Base-by-base conservation (phyloP, 2,329 filamentous ascomycete species). In the Claviceps quebecensis region DNA sequence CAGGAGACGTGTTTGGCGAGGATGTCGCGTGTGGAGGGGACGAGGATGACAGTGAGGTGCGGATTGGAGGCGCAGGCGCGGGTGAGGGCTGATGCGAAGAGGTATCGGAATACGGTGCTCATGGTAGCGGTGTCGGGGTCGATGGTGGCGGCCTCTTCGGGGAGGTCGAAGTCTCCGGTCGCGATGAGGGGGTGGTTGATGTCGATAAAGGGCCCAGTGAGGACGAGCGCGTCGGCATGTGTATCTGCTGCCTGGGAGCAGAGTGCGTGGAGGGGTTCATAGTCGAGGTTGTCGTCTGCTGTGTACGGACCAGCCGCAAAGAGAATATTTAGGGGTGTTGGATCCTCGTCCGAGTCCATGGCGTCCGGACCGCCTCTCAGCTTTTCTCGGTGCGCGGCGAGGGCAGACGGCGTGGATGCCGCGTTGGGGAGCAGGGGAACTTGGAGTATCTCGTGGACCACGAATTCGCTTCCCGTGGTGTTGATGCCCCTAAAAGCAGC, bases 261-360 rank as follows among this genome's bases (percentile, higher is more conserved):
- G 16, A 98, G 75, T 34, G 86, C 81, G 60, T 89, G 82, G 1
- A 98, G 72, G 7, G 91, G 86, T 60, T 94, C 86, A 63, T 90
- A 98, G 57, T 89, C 85, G 45, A 98, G 81, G 61, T 94, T 94
- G 60, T 91, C 86, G 58, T 97, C 90, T 2, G 89, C 81, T 0
- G 90, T 95, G 67, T 94, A 98, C 0, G 93, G 93, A 0, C 93
- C 93, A 0, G 88, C 80, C 1, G 85, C 87, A 53, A 91, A 76
- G 39, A 96, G 67, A 48, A 95, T 72, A 59, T 77, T 89, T 17
- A 97, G 68, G 0, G 91, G 89, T 8, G 80, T 71, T 0, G 79
- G 75, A 14, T 67, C 63, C 4, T 60, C 55, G 51, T 67, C 68
- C 2, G 73, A 69, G 39, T 77, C 81, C 76, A 82, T 81, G 23